phyloP scores from a whole-genome alignment of 2,329 filamentous ascomycete species.

The Geosmithia flava region DNA sequence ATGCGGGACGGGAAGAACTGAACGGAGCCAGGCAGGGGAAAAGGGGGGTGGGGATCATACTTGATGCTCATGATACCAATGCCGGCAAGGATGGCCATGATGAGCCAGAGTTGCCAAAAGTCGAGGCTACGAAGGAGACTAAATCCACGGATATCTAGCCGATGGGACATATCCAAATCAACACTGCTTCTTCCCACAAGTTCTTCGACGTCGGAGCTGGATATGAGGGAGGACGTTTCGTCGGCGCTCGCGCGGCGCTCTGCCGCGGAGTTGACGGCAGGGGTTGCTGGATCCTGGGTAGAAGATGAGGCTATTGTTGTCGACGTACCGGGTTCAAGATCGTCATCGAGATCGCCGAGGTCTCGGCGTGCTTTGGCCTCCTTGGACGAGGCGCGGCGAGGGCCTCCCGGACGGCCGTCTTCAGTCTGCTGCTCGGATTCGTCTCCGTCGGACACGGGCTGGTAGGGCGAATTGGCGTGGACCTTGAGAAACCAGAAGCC shows the following conservation, averaged over 20 bases:
- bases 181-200: constrained; percentile 45
- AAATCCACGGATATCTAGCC: constrained; percentile 83
- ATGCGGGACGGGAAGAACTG: background rate
- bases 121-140: constrained; percentile 58
- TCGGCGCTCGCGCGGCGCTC: constrained; percentile 35
- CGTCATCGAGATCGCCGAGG: constrained; percentile 17
- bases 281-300: constrained; percentile 9
- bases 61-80: constrained; percentile 99
- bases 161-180: constrained; percentile 63
- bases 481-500: constrained; percentile 81
- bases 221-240: constrained; percentile 75
- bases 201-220: constrained; percentile 42
- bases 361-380: constrained; percentile 25
- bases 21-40: background rate
- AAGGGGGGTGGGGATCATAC: constrained; percentile 34
- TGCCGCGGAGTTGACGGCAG: constrained; percentile 7
- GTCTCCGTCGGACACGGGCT: constrained; percentile 14
- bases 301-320: constrained; percentile 15
- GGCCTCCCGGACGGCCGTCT: constrained; percentile 20
- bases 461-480: constrained; percentile 48
- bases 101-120: constrained; percentile 83
- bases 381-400: constrained; percentile 27
- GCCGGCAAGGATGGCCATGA: constrained; percentile 84
- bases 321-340: constrained; percentile 56
- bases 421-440: constrained; percentile 12